These are phyloP conservation scores for Pterula multifida DNA, from an alignment of 1,284 basidiomycete genomes.

Conservation along the genomic window DNA sequence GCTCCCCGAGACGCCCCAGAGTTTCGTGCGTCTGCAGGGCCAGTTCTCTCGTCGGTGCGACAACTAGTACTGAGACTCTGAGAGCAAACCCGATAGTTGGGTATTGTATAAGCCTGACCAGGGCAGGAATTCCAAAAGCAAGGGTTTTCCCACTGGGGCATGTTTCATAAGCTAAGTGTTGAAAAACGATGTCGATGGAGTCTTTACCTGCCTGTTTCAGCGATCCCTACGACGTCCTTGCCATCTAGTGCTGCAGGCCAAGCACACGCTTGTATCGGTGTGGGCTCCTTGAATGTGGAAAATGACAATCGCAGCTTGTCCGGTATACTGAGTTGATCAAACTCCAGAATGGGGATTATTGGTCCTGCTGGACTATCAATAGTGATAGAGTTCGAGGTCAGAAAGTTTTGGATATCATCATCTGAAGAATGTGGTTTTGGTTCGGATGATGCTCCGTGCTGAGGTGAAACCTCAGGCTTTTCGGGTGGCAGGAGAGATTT, in stretches of 20 bases:
- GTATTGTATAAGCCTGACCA: conserved; percentile 48
- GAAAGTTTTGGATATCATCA: conserved; percentile 47
- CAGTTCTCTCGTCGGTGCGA: conserved; percentile 91
- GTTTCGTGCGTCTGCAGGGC: conserved; percentile 92
- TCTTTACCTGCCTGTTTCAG: conserved; percentile 82
- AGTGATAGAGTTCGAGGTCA: conserved; percentile 63
- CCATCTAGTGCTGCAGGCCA: conserved; percentile 86
- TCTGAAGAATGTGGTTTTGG: neutral
- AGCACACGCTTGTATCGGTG: conserved; percentile 91
- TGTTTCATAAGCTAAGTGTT: no score
- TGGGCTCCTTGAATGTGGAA: conserved; percentile 73
- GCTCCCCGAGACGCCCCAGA: conserved; percentile 65
- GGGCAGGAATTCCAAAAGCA: conserved; percentile 88
- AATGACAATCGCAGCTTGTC: conserved; percentile 52
- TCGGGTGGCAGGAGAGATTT: no score
- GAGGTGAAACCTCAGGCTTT: no score
- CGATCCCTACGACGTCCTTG: conserved; percentile 89
- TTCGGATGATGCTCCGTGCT: neutral
- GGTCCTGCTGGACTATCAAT: conserved; percentile 44
- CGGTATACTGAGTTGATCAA: conserved; percentile 65
- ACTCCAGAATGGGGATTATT: conserved; percentile 67
- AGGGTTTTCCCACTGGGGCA: conserved; percentile 86
- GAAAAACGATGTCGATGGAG: conserved; percentile 2
- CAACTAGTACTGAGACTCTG: conserved; percentile 68
- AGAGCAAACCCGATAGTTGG: conserved; percentile 19